Base-by-base conservation (phyloP, 371 early-diverging fungal genomes). In the Cladochytrium tenue region DNA sequence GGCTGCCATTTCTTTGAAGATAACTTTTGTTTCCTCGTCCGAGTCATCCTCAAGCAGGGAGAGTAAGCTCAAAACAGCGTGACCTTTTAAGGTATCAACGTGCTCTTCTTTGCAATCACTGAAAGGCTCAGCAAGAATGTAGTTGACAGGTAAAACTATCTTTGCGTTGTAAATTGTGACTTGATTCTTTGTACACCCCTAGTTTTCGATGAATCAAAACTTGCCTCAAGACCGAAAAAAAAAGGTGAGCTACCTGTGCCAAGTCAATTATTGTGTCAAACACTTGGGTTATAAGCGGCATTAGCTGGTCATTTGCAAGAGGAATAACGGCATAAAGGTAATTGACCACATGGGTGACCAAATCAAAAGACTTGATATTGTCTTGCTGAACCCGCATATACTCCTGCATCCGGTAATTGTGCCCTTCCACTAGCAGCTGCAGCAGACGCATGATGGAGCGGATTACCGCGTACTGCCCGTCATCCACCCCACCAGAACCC, bases 401-500 rank as follows among this genome's bases (percentile, higher is more conserved):
- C 1, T 73, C 79, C 52, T 86, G 86, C n/a, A 86, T 57, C 30
- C 65, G 67, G 53, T 80, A 70, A 60, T 83, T 83, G 61, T 86
- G 86, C 2, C 86, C 86, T 66, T 86, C 86, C 0, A 82, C 83
- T 67, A 86, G 72, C 33, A 86, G 56, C 58, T 86, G 86, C 5
- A 86, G 58, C 15, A 82, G 74, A 10, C 86, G 59, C 84, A 86
- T 83, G 0, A 82, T 74, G 53, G 80, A 76, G 36, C 71, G 73
- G 70, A 81, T 81, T 0, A 66, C 72, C 23, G 69, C 64, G 60
- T 70, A 82, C 35, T 83, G 80, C 20, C 78, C 80, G 27, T 70
- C 72, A 25, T 55, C 58, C 2, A 36, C n/a, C 28, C 71, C 67
- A 10, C 72, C 72, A 32, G 72, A 67, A 2, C 67, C 72, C 4